Percentiles rank a stretch among this genome's conserved stretches.
Conservation (phyloP, 345 rosid genomes). For the Linum usitatissimum region DNA sequence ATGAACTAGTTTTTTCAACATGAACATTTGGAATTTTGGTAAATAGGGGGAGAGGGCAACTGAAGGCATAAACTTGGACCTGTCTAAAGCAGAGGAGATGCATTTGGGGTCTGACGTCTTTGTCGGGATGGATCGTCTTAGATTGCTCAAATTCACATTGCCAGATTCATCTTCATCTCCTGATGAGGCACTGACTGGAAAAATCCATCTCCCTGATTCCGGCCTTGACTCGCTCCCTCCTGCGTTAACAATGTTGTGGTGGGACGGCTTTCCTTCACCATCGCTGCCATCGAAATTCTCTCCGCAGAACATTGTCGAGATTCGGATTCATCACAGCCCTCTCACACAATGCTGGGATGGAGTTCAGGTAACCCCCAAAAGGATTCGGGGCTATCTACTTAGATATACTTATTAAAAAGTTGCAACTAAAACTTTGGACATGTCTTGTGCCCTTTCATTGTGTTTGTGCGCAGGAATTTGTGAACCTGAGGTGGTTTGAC, state of each 20-base stretch:
- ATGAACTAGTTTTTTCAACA: not conserved
- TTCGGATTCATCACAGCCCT: not conserved
- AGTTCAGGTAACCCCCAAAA: not conserved
- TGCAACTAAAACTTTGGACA: not conserved
- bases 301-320: not conserved
- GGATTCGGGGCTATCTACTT: too few relatives aligned
- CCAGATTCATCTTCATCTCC: not conserved
- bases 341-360: not conserved
- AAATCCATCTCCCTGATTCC: not conserved
- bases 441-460: not conserved
- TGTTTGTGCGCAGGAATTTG: not conserved
- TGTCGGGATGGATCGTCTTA: not conserved
- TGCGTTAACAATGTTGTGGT: not conserved
- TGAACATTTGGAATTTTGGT: not conserved
- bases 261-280: not conserved
- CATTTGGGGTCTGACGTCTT: not conserved
- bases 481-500: not conserved
- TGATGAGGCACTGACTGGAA: not conserved
- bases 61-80: not conserved
- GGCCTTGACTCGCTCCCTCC: not conserved
- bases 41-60: not conserved
- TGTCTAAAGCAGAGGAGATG: not conserved
- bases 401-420: too few relatives aligned
- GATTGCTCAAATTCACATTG: not conserved
- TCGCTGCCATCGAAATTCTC: not conserved